A percentile compares a stretch with the other conserved stretches of the same genome.
Evolutionary conservation across 1,284 basidiomycete genomes (phyloP).

Genomic region (Rhodotorula sp.): DNA sequence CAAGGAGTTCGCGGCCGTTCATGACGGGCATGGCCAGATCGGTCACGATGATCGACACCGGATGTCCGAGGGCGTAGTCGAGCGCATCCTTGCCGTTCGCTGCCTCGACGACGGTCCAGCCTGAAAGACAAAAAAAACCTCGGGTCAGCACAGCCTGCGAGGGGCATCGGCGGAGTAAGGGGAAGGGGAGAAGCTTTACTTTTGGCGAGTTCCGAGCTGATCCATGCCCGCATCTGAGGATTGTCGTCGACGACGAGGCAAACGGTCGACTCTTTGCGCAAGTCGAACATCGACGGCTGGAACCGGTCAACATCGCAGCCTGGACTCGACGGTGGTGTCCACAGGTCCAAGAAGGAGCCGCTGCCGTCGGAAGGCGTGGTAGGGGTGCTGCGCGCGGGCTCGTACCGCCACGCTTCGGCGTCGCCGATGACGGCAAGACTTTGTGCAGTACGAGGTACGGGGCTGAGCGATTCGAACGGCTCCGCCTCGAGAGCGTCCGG

Average conservation of each 20-base stretch:
- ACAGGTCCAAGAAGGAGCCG: neutral
- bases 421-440: constrained; percentile 31
- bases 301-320: neutral
- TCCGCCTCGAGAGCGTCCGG: constrained; percentile 18
- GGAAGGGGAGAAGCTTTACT: neutral
- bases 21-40: neutral
- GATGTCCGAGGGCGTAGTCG: constrained; percentile 33
- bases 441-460: constrained; percentile 9
- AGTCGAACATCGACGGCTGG: constrained; percentile 12
- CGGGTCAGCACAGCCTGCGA: neutral
- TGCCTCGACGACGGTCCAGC: constrained; percentile 37
- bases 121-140: neutral
- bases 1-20: constrained; percentile 16
- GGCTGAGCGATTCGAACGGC: constrained; percentile 6
- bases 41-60: constrained; percentile 38
- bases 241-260: constrained; percentile 33
- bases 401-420: constrained; percentile 21
- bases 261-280: constrained; percentile 16
- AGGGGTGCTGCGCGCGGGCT: neutral
- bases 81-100: constrained; percentile 38
- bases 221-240: constrained; percentile 28
- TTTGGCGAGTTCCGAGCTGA: constrained; percentile 40
- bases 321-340: neutral
- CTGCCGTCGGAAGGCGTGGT: neutral
- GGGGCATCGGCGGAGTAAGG: neutral